Percentiles rank a stretch among this genome's conserved stretches.
phyloP scores from a whole-genome alignment of 2,329 filamentous ascomycete species.

The Ceratocystis lukuohia region DNA sequence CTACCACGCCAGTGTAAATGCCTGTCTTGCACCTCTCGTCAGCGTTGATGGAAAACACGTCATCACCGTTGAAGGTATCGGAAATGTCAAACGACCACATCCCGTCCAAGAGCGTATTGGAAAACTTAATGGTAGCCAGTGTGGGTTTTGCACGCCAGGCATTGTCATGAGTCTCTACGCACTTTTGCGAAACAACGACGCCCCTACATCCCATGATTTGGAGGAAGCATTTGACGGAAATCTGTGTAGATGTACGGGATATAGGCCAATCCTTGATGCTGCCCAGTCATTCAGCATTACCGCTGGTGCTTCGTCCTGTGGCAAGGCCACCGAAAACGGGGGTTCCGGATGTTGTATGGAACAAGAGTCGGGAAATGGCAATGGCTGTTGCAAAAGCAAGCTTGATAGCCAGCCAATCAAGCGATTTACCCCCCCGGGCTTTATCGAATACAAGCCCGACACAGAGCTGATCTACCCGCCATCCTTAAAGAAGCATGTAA shows the following conservation, averaged over 20 bases:
- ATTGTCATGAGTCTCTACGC: slow-evolving; percentile 98
- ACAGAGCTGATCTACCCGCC: slow-evolving; percentile 94
- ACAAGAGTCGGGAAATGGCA: slow-evolving; percentile 33
- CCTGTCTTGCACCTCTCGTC: slow-evolving; percentile 81
- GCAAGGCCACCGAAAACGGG: slow-evolving; percentile 33
- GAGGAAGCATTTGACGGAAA: slow-evolving; percentile 98
- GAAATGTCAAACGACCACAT: slow-evolving; percentile 74
- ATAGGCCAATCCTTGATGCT: slow-evolving; percentile 83
- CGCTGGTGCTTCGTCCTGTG: slow-evolving; percentile 29
- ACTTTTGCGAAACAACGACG: slow-evolving; percentile 68
- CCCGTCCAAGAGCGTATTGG: slow-evolving; percentile 84
- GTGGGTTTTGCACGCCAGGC: slow-evolving; percentile 86
- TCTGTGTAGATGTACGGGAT: slow-evolving; percentile 87
- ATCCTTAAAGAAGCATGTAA: slow-evolving; percentile 65
- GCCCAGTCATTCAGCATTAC: slow-evolving; percentile 72
- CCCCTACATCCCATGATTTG: slow-evolving; percentile 66
- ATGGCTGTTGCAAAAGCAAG: slow-evolving; percentile 49
- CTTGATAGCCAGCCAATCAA: slow-evolving; percentile 41
- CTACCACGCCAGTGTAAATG: slow-evolving; percentile 94
- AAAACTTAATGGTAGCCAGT: slow-evolving; percentile 84
- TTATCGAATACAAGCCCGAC: slow-evolving; percentile 87
- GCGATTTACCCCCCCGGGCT: slow-evolving; percentile 70
- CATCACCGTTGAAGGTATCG: slow-evolving; percentile 93
- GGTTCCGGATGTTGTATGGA: slow-evolving; percentile 61
- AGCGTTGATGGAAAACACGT: slow-evolving; percentile 96